Evolutionary conservation across 2,329 filamentous ascomycete species (phyloP).

Genomic region (Hirsutella thompsonii): DNA sequence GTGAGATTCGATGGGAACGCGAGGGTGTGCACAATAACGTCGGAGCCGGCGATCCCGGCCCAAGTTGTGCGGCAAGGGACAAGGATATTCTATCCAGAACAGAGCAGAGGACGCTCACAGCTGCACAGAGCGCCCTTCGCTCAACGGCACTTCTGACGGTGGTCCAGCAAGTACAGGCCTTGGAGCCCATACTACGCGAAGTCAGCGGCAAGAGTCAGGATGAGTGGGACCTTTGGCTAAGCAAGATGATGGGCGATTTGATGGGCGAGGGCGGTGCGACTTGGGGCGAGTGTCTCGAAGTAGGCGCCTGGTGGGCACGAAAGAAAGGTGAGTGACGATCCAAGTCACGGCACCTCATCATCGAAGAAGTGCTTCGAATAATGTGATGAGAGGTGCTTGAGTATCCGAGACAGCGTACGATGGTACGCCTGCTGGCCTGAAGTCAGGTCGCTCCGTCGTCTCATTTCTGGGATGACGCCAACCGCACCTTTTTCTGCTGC

Average conservation of each 20-base stretch:
- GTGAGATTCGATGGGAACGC: slow-evolving; percentile 77
- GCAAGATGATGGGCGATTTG: slow-evolving; percentile 74
- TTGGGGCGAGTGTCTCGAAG: slow-evolving; percentile 75
- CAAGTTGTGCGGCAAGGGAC: slow-evolving; percentile 43
- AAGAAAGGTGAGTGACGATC: slow-evolving; percentile 39
- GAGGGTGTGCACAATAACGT: slow-evolving; percentile 54
- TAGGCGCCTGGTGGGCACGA: slow-evolving; percentile 80
- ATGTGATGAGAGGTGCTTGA: too few species aligned
- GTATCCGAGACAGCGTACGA: too few species aligned
- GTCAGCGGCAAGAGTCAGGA: slow-evolving; percentile 77
- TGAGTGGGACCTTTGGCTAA: slow-evolving; percentile 86
- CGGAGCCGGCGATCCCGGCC: slow-evolving; percentile 46
- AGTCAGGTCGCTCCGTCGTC: too few species aligned
- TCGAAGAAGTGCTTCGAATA: too few species aligned
- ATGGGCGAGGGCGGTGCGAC: slow-evolving; percentile 66
- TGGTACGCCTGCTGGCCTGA: too few species aligned
- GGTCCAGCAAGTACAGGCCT: slow-evolving; percentile 69
- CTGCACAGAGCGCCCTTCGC: slow-evolving; percentile 60
- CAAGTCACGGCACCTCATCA: too few species aligned
- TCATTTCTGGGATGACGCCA: neutral
- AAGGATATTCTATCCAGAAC: slow-evolving; percentile 21
- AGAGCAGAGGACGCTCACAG: slow-evolving; percentile 41
- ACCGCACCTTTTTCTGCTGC: neutral
- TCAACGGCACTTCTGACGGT: slow-evolving; percentile 71
- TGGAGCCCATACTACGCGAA: slow-evolving; percentile 74